Conservation (phyloP, 2,329 filamentous ascomycete species). For the Cytospora mali region DNA sequence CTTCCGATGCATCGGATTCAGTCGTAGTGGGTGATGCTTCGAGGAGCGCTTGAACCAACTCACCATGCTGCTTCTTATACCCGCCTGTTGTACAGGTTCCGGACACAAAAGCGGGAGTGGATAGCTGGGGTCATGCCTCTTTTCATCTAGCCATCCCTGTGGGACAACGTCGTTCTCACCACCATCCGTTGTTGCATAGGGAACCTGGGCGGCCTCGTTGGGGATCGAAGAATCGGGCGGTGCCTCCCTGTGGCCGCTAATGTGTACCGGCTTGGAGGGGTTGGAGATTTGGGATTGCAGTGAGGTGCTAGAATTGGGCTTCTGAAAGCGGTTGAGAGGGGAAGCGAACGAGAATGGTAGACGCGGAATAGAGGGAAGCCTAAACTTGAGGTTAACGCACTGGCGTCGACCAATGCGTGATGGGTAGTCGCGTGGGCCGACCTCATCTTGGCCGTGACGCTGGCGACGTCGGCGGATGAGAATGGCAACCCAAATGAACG, state of each 20-base stretch:
- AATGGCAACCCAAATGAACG: conserved; percentile 14
- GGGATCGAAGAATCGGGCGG: conserved; percentile 15
- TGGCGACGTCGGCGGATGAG: conserved; percentile 20
- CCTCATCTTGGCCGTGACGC: background rate
- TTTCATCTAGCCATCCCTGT: conserved; percentile 24
- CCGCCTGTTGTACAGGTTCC: conserved; percentile 15
- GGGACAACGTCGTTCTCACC: background rate
- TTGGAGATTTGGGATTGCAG: conserved; percentile 9
- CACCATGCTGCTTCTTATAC: conserved; percentile 20
- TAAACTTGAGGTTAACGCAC: conserved; percentile 1
- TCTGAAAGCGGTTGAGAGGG: conserved; percentile 3
- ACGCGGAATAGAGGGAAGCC: background rate
- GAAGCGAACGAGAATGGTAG: conserved; percentile 4
- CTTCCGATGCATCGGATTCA: conserved; percentile 12
- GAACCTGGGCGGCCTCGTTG: conserved; percentile 16
- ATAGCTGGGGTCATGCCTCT: conserved; percentile 14
- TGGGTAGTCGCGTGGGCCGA: background rate
- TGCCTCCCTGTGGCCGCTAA: background rate
- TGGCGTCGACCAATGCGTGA: background rate
- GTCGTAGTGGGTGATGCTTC: conserved; percentile 19
- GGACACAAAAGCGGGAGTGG: conserved; percentile 15
- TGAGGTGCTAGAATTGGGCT: conserved; percentile 1
- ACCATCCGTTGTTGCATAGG: conserved; percentile 10
- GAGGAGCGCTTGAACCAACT: conserved; percentile 25
- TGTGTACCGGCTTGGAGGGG: background rate